phyloP scores from a whole-genome alignment of 2,329 filamentous ascomycete species.

The Fusarium stilboides region DNA sequence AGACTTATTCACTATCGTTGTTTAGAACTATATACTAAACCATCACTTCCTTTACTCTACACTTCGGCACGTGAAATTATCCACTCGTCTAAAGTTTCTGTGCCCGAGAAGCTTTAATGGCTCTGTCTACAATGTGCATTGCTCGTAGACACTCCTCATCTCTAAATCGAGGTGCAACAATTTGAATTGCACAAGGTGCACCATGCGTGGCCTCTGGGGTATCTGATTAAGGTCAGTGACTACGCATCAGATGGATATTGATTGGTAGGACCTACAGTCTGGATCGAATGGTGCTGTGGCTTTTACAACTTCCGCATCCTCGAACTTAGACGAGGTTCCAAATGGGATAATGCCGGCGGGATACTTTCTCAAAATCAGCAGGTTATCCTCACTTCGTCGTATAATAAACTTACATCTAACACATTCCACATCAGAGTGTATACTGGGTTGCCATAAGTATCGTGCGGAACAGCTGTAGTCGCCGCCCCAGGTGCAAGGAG shows the following conservation, averaged over 20 bases:
- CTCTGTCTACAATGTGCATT: conserved; percentile 39
- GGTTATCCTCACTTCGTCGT: accelerated
- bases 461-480: conserved; percentile 39
- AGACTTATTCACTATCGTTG: no score
- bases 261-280: conserved; percentile 30
- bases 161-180: conserved; percentile 38
- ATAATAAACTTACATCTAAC: conserved; percentile 27
- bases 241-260: no score
- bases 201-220: conserved; percentile 34
- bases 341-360: conserved; percentile 45
- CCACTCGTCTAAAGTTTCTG: conserved; percentile 9
- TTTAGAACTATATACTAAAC: no score
- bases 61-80: no score
- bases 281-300: conserved; percentile 36
- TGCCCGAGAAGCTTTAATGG: not conserved
- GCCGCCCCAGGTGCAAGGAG: conserved; percentile 38
- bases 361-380: conserved; percentile 22
- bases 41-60: no score
- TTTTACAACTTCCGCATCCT: conserved; percentile 28
- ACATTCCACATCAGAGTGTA: conserved; percentile 49
- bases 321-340: conserved; percentile 33
- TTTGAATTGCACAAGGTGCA: conserved; percentile 38
- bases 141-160: conserved; percentile 45
- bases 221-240: conserved; percentile 19
- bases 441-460: conserved; percentile 40